Percentiles rank a stretch among this genome's conserved stretches.
Conservation (phyloP, 176 grass and related monocot species). For the Chrysopogon serrulatus region DNA sequence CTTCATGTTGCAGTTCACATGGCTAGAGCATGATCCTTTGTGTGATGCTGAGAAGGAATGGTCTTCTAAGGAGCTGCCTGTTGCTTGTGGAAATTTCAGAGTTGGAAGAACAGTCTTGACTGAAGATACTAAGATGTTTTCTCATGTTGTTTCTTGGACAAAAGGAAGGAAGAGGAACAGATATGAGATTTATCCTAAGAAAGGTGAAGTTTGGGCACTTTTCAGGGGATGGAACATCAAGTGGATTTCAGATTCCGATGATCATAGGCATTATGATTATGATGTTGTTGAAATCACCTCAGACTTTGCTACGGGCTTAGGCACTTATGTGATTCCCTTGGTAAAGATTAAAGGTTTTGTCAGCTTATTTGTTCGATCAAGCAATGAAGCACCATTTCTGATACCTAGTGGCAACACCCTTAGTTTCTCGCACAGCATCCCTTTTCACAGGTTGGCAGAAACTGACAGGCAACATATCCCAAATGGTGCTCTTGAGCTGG, state of each 20-base stretch:
- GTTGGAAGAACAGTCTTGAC: constrained; percentile 33
- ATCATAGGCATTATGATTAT: constrained; percentile 30
- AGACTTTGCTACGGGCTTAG: constrained; percentile 23
- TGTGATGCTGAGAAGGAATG: constrained; percentile 37
- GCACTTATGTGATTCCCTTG: constrained; percentile 42
- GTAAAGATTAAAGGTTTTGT: constrained; percentile 61
- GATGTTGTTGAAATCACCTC: constrained; percentile 66
- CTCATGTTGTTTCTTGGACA: constrained; percentile 47
- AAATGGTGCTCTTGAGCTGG: constrained; percentile 60
- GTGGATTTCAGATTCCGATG: constrained; percentile 29
- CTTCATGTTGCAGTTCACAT: constrained; percentile 50
- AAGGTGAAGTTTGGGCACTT: constrained; percentile 66
- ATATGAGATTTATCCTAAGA: constrained; percentile 60
- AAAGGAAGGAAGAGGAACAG: constrained; percentile 40
- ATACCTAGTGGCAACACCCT: constrained; percentile 49
- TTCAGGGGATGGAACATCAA: constrained; percentile 38
- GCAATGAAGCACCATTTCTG: constrained; percentile 32
- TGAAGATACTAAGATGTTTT: constrained; percentile 51
- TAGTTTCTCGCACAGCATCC: constrained; percentile 69
- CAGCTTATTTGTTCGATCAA: constrained; percentile 48
- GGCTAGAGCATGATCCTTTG: constrained; percentile 49
- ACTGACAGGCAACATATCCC: constrained; percentile 38
- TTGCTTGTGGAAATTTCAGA: constrained; percentile 63
- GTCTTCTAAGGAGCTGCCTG: constrained; percentile 46
- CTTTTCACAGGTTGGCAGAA: constrained; percentile 39